phyloP scores from a whole-genome alignment of 208 protist genomes.

The Trypanosoma mega region DNA sequence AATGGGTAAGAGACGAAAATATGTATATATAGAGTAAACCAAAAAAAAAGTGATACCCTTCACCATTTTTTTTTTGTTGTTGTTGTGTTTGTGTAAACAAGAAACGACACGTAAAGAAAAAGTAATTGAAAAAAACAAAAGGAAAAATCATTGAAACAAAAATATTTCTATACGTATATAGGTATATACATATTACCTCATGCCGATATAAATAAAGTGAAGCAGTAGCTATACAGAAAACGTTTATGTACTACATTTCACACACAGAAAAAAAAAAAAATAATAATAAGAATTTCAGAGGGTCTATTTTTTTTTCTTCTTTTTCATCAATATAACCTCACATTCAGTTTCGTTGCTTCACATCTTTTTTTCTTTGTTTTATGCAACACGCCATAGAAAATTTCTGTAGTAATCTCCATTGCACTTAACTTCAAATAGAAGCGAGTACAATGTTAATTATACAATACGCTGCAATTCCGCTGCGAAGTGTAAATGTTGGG shows the following conservation, averaged over 20 bases:
- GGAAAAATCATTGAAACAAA: slow-evolving; percentile 5
- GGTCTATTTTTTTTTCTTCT: too few relatives aligned
- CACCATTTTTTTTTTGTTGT: neutral
- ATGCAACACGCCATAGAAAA: too few relatives aligned
- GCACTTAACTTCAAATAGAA: too few relatives aligned
- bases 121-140: slow-evolving; percentile 5
- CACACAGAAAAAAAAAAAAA: neutral
- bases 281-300: neutral
- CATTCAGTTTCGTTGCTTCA: too few relatives aligned
- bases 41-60: neutral
- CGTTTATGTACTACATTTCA: neutral
- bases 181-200: too few relatives aligned
- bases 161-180: too few relatives aligned
- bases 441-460: slow-evolving; percentile 32
- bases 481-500: slow-evolving; percentile 72
- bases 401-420: too few relatives aligned
- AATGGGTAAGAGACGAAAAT: too few relatives aligned
- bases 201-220: too few relatives aligned
- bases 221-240: neutral
- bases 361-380: too few relatives aligned
- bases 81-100: neutral
- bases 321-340: too few relatives aligned
- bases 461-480: slow-evolving; percentile 86
- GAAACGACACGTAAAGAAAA: slow-evolving; percentile 17
- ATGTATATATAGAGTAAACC: too few relatives aligned